Conservation (phyloP, 805 yeast species). For the Trichomonascus vanleenenianus region DNA sequence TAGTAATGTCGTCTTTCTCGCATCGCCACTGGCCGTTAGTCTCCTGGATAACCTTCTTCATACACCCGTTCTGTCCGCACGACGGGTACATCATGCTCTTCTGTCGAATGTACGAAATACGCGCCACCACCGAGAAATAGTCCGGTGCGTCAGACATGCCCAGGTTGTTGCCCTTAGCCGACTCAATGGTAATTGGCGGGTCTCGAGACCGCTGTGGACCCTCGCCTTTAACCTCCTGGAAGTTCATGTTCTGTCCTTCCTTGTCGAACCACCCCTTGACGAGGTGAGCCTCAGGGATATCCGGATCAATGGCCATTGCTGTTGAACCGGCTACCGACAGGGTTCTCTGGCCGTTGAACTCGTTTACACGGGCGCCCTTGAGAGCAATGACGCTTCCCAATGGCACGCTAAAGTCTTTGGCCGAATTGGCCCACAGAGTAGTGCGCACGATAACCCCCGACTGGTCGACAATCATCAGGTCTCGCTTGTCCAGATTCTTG, state of each 20-base stretch:
- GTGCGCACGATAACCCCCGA: slow-evolving; percentile 65
- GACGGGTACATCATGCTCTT: slow-evolving; percentile 87
- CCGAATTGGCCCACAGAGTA: slow-evolving; percentile 88
- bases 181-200: slow-evolving; percentile 45
- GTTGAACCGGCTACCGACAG: slow-evolving; percentile 77
- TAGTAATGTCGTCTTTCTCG: slow-evolving; percentile 76
- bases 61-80: slow-evolving; percentile 69
- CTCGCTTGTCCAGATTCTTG: slow-evolving; percentile 87
- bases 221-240: slow-evolving; percentile 48
- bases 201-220: slow-evolving; percentile 38
- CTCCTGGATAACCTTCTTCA: slow-evolving; percentile 72
- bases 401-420: slow-evolving; percentile 65
- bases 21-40: slow-evolving; percentile 82
- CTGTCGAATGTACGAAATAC: slow-evolving; percentile 54
- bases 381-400: slow-evolving; percentile 68
- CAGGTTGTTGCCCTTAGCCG: slow-evolving; percentile 57
- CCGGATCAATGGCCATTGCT: slow-evolving; percentile 72
- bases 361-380: slow-evolving; percentile 84
- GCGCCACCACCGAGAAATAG: slow-evolving; percentile 67
- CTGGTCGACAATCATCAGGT: slow-evolving; percentile 78
- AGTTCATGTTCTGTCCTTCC: slow-evolving; percentile 56
- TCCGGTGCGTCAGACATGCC: slow-evolving; percentile 77
- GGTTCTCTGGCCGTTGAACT: slow-evolving; percentile 71
- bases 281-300: slow-evolving; percentile 75
- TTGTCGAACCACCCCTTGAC: slow-evolving; percentile 94